These are phyloP conservation scores for Aspergillus nomiae DNA, from an alignment of 2,329 filamentous ascomycete genomes.

Conservation along the genomic window DNA sequence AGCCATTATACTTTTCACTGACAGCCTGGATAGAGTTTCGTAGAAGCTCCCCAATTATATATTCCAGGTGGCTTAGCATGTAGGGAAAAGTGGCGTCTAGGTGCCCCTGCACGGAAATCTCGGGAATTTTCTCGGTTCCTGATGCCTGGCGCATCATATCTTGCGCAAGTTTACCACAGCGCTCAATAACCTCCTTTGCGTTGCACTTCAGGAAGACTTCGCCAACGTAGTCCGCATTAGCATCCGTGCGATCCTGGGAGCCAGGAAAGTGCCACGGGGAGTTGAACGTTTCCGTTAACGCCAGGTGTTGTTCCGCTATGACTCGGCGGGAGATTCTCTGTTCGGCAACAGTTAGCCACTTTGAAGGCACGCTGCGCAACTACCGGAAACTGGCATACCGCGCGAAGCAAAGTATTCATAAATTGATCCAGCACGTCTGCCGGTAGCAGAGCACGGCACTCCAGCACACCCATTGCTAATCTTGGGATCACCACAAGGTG, in stretches of 20 bases:
- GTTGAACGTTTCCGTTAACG: slow-evolving; percentile 91
- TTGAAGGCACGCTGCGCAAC: slow-evolving; percentile 12
- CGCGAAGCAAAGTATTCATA: slow-evolving; percentile 90
- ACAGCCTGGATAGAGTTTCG: slow-evolving; percentile 94
- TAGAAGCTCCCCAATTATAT: slow-evolving; percentile 92
- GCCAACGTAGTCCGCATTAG: slow-evolving; percentile 83
- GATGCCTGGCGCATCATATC: slow-evolving; percentile 75
- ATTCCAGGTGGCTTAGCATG: slow-evolving; percentile 93
- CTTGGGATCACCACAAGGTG: slow-evolving; percentile 94
- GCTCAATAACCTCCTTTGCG: slow-evolving; percentile 82
- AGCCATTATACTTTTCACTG: slow-evolving; percentile 69
- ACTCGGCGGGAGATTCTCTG: slow-evolving; percentile 92
- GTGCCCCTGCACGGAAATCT: slow-evolving; percentile 82
- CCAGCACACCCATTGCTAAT: slow-evolving; percentile 88
- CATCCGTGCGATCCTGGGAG: slow-evolving; percentile 64
- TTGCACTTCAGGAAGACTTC: slow-evolving; percentile 94
- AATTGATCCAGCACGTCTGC: slow-evolving; percentile 83
- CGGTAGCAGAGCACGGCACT: slow-evolving; percentile 81
- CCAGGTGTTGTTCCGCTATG: slow-evolving; percentile 95
- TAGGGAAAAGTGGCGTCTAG: slow-evolving; percentile 91
- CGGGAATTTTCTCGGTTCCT: slow-evolving; percentile 71
- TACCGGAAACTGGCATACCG: slow-evolving; percentile 57
- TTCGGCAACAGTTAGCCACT: background rate
- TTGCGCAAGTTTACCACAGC: slow-evolving; percentile 75
- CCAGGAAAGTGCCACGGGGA: slow-evolving; percentile 86